These are phyloP conservation scores for Candida sp. DNA, from an alignment of 1,139 yeast genomes.

Conservation along the genomic window DNA sequence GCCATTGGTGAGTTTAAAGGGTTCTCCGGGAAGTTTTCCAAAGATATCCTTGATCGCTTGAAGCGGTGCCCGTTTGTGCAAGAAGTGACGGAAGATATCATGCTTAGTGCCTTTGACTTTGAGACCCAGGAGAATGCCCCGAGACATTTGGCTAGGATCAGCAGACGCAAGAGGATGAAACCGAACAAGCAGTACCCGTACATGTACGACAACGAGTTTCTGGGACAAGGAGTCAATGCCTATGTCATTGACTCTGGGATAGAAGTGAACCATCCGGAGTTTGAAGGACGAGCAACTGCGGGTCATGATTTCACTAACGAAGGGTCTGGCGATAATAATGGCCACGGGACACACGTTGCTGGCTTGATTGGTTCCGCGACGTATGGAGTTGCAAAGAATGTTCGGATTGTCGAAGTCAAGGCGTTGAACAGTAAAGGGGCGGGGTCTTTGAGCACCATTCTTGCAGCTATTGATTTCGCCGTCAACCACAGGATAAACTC, in stretches of 20 bases:
- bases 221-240: slow-evolving; percentile 57
- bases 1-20: slow-evolving; percentile 70
- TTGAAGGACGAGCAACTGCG: slow-evolving; percentile 60
- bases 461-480: slow-evolving; percentile 74
- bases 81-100: slow-evolving; percentile 62
- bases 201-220: slow-evolving; percentile 26
- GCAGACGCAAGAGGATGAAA: slow-evolving; percentile 48
- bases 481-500: slow-evolving; percentile 57
- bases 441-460: slow-evolving; percentile 69
- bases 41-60: slow-evolving; percentile 50
- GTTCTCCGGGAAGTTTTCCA: slow-evolving; percentile 61
- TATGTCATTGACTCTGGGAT: slow-evolving; percentile 88
- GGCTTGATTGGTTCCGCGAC: slow-evolving; percentile 82
- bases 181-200: slow-evolving; percentile 23
- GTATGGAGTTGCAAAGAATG: slow-evolving; percentile 81
- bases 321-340: slow-evolving; percentile 66
- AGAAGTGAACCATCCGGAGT: slow-evolving; percentile 60
- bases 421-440: slow-evolving; percentile 66
- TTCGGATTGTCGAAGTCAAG: slow-evolving; percentile 68
- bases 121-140: slow-evolving; percentile 55
- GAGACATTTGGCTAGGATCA: slow-evolving; percentile 67
- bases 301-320: slow-evolving; percentile 70
- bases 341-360: slow-evolving; percentile 91
- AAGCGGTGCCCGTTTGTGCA: slow-evolving; percentile 54
- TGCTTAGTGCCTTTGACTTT: slow-evolving; percentile 48